Base-by-base conservation (phyloP, 2,329 filamentous ascomycete species). In the Phyllosticta paracitricarpa region DNA sequence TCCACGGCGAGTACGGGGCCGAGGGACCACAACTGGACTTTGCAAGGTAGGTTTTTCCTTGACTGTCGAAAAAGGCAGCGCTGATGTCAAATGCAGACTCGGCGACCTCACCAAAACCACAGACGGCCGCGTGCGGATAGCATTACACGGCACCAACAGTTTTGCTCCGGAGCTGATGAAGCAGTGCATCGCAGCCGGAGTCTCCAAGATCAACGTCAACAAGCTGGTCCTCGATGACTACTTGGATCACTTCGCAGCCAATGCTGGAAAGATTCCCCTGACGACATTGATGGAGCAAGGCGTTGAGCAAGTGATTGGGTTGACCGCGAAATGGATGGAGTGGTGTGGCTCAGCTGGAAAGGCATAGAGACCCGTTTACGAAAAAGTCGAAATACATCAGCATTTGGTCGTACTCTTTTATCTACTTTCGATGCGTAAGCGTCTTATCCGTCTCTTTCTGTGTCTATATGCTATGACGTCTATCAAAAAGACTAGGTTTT, bases 121-220 rank as follows among this genome's bases (percentile, higher is more conserved):
- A 12, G 70, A 71, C 1, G 74, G 73, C 1, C 74, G 77, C 22
- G 80, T 81, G 0, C 64, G 73, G 66, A 78, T 77, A 71, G 82
- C 81, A 1, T 71, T 85, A 30, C 82, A 85, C 63, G 82, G 82
- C 2, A 84, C 82, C 0, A 83, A 84, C 64, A 79, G 78, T 53
- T 84, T 84, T 63, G 71, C 75, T 1, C 70, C 76, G 4, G 73
- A 79, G n/a, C 69, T 82, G 2, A 79, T 83, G 75, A 69, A 73
- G 65, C 65, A 71, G 58, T 84, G 82, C 66, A 82, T 85, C 65
- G 68, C 70, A 24, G 74, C 74, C 14, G 82, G 82, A 0, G 75
- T 81, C n/a, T 73, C 77, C 25, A 84, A 84, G 69, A 72, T 84
- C 63, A 85, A 85, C 63, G 81, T 85, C 2, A 85, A 85, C 65